Conservation (phyloP, 257 asterid genomes). For the Solanum rostratum region DNA sequence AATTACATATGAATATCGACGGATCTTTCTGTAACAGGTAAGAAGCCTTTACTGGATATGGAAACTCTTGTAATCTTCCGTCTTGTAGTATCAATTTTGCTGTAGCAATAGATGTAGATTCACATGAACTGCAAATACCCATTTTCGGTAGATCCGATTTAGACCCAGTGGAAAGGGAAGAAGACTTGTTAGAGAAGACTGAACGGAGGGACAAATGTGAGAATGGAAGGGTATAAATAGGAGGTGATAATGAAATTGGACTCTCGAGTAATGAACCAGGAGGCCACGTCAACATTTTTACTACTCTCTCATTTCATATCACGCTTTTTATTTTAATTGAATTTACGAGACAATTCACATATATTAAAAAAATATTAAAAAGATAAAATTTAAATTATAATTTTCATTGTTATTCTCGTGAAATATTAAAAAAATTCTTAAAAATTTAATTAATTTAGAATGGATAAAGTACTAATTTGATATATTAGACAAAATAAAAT, state of each 20-base stretch:
- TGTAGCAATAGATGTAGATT: slow-evolving; percentile 58
- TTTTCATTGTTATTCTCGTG: too few species aligned
- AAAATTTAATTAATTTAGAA: too few species aligned
- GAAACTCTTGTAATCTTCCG: slow-evolving; percentile 72
- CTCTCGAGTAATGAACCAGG: slow-evolving; percentile 29
- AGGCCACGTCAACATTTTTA: slow-evolving; percentile 46
- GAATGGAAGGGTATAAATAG: not conserved
- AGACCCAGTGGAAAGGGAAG: not conserved
- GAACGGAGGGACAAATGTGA: not conserved
- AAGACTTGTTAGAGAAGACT: not conserved
- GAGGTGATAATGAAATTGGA: slow-evolving; percentile 11
- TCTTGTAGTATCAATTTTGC: slow-evolving; percentile 65
- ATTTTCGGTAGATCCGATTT: slow-evolving; percentile 4
- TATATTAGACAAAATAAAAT: too few species aligned
- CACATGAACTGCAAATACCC: slow-evolving; percentile 89
- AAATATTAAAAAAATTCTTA: too few species aligned
- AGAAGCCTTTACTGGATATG: slow-evolving; percentile 69
- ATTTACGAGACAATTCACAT: too few species aligned
- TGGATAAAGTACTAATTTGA: too few species aligned
- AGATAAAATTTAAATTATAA: too few species aligned
- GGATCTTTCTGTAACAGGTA: slow-evolving; percentile 62
- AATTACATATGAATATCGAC: slow-evolving; percentile 58
- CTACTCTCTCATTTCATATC: too few species aligned
- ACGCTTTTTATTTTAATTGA: too few species aligned
- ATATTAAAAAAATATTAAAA: too few species aligned